Evolutionary conservation across 768 basidiomycete species (phyloP).

Genomic region (Lactarius sp.): DNA sequence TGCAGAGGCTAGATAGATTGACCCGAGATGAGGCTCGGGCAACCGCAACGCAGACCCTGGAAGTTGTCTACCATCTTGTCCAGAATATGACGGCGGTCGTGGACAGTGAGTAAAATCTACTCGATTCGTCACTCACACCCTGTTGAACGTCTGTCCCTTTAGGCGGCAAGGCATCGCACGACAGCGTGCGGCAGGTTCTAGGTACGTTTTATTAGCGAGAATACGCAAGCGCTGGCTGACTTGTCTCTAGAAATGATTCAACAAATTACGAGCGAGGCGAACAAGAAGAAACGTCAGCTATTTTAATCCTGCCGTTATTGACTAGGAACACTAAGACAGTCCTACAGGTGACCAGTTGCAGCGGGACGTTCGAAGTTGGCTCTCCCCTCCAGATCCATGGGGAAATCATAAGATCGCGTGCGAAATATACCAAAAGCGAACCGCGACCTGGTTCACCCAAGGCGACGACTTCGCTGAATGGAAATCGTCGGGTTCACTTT

Average conservation of each 20-base stretch:
- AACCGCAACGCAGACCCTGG: not conserved
- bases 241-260: not conserved
- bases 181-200: not conserved
- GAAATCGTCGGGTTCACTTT: too few species aligned
- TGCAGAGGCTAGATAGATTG: not conserved
- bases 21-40: not conserved
- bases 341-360: not conserved
- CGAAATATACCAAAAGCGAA: too few species aligned
- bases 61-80: constrained; percentile 1
- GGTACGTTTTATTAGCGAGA: too few species aligned
- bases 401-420: not conserved
- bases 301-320: not conserved
- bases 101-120: not conserved
- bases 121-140: not conserved
- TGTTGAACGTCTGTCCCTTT: not conserved
- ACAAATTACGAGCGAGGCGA: not conserved
- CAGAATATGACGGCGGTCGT: not conserved
- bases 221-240: not conserved
- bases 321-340: not conserved
- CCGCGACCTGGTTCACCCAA: too few species aligned
- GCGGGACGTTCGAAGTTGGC: not conserved
- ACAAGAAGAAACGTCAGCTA: not conserved
- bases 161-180: not conserved
- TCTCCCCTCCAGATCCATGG: constrained; percentile 9
- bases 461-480: too few species aligned